These are phyloP conservation scores for Vanderwaltozyma yarrowii DNA, from an alignment of 805 yeast genomes.

Conservation along the genomic window DNA sequence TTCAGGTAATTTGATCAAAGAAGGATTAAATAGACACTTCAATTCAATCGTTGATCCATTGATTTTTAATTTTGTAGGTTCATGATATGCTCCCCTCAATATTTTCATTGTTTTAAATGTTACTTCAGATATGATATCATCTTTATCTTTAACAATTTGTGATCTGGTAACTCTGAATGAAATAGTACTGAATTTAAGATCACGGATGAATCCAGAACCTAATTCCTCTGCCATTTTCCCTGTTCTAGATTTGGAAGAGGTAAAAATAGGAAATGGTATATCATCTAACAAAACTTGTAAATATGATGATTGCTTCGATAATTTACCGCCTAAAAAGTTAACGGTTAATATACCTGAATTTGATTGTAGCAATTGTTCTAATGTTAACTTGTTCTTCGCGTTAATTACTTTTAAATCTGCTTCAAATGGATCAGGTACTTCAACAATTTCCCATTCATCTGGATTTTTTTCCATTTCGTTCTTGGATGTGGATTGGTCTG, in stretches of 20 bases:
- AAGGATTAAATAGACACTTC: slow-evolving; percentile 52
- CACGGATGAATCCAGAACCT: slow-evolving; percentile 59
- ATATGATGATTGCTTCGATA: slow-evolving; percentile 38
- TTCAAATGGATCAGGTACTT: slow-evolving; percentile 35
- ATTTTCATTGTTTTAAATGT: slow-evolving; percentile 42
- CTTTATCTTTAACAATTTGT: slow-evolving; percentile 35
- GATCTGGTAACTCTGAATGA: slow-evolving; percentile 49
- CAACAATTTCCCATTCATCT: slow-evolving; percentile 54
- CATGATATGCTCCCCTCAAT: slow-evolving; percentile 38
- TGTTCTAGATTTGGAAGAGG: slow-evolving; percentile 39
- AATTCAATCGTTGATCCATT: slow-evolving; percentile 35
- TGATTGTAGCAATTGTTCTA: slow-evolving; percentile 40
- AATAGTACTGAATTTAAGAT: slow-evolving; percentile 49
- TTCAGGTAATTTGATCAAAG: slow-evolving; percentile 41
- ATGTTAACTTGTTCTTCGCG: slow-evolving; percentile 36
- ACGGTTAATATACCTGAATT: slow-evolving; percentile 56
- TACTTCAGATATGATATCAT: slow-evolving; percentile 44
- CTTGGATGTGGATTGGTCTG: slow-evolving; percentile 40
- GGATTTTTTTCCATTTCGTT: slow-evolving; percentile 48
- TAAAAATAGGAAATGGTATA: slow-evolving; percentile 45
- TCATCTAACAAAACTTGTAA: slow-evolving; percentile 62
- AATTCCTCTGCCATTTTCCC: slow-evolving; percentile 37
- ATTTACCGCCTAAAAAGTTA: slow-evolving; percentile 40
- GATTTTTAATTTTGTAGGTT: slow-evolving; percentile 38
- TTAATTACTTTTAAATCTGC: slow-evolving; percentile 21